Evolutionary conservation across 331 rosid genomes (phyloP).

Genomic region (Malus hybrid): DNA sequence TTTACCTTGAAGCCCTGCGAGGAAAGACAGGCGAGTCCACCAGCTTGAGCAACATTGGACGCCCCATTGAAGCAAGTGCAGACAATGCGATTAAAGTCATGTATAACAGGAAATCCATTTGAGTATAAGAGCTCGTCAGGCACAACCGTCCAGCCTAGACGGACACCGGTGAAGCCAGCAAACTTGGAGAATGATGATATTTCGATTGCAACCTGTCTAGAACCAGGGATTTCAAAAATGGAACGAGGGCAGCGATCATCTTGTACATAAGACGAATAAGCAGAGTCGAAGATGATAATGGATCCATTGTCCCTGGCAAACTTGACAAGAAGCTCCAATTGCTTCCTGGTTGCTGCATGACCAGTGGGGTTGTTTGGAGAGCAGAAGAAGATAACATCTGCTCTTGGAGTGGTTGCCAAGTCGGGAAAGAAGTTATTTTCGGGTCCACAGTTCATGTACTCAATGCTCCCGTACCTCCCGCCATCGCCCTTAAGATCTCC

Average conservation of each 20-base stretch:
- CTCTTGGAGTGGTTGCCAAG: conserved; percentile 30
- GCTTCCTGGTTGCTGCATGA: conserved; percentile 42
- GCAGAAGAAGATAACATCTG: conserved; percentile 61
- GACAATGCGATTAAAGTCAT: conserved; percentile 29
- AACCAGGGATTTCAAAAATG: conserved; percentile 65
- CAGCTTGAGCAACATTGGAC: conserved; percentile 38
- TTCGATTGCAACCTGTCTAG: conserved; percentile 32
- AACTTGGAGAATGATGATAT: conserved; percentile 31
- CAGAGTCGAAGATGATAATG: conserved; percentile 60
- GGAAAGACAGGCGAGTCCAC: conserved; percentile 36
- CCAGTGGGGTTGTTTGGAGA: conserved; percentile 78
- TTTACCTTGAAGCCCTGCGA: conserved; percentile 19
- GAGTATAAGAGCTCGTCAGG: conserved; percentile 27
- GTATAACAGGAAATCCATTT: conserved; percentile 30
- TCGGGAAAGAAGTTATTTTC: conserved; percentile 47
- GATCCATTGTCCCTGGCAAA: conserved; percentile 76
- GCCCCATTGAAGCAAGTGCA: conserved; percentile 37
- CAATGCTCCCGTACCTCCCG: conserved; percentile 48
- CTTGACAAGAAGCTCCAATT: conserved; percentile 50
- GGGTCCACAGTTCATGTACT: conserved; percentile 53
- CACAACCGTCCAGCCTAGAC: conserved; percentile 33
- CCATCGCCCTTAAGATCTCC: conserved; percentile 36
- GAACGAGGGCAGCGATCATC: conserved; percentile 60
- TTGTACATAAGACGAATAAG: conserved; percentile 61
- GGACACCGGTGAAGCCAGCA: conserved; percentile 34